Conservation (phyloP, 2,329 filamentous ascomycete species). For the Bipolaris bicolor region DNA sequence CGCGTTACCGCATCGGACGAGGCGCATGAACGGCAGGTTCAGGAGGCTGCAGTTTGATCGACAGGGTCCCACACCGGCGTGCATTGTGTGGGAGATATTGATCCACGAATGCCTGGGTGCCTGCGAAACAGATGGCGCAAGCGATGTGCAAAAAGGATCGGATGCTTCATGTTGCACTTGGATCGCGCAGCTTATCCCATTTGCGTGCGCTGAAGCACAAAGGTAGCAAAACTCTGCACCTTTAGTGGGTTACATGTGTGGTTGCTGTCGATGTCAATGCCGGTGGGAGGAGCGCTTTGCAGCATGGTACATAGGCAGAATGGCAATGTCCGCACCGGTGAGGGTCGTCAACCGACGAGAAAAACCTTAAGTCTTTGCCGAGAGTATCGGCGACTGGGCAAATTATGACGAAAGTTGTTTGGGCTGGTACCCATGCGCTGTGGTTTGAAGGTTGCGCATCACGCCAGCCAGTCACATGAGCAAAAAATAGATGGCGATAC, state of each 20-base stretch:
- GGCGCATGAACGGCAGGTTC: constrained; percentile 16
- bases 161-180: constrained; percentile 5
- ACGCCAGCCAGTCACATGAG: constrained; percentile 6
- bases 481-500: constrained; percentile 5
- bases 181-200: background rate
- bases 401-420: no score
- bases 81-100: constrained; percentile 12
- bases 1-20: constrained; percentile 12
- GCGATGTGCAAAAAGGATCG: constrained; percentile 6
- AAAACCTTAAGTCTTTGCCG: constrained; percentile 4
- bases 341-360: background rate
- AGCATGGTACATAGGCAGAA: background rate
- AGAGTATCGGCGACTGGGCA: background rate
- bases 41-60: constrained; percentile 15
- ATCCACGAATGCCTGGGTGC: constrained; percentile 11
- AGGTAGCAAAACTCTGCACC: background rate
- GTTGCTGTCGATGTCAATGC: background rate
- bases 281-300: background rate
- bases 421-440: background rate
- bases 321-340: background rate
- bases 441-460: constrained; percentile 11
- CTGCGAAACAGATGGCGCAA: constrained; percentile 15
- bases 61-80: constrained; percentile 8
- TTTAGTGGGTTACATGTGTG: background rate
- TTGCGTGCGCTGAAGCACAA: background rate